A percentile compares a stretch with the other conserved stretches of the same genome.
These are phyloP conservation scores for Arthrobotrys iridis DNA, from an alignment of 2,329 filamentous ascomycete genomes.

Conservation along the genomic window DNA sequence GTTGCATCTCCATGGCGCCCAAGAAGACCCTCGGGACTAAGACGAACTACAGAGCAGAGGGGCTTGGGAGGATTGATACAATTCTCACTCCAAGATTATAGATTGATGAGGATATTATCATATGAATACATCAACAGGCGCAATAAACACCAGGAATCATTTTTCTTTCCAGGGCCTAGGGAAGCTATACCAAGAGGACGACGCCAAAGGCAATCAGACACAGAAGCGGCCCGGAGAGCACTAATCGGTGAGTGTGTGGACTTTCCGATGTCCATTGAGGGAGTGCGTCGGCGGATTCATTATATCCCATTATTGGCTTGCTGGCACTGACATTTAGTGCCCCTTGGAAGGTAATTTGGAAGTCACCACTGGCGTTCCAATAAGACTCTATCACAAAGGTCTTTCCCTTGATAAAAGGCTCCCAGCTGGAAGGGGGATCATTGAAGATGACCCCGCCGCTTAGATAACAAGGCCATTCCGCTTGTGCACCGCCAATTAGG, in stretches of 20 bases:
- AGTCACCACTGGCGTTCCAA: conserved; percentile 36
- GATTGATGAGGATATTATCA: neutral
- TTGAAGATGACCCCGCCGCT: conserved; percentile 20
- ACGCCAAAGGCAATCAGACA: neutral
- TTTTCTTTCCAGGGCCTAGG: too few species aligned
- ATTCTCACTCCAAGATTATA: neutral
- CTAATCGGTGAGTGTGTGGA: neutral
- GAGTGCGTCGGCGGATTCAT: conserved; percentile 23
- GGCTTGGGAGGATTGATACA: too few species aligned
- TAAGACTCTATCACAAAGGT: neutral
- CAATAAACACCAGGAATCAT: too few species aligned
- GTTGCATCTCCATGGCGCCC: conserved; percentile 9
- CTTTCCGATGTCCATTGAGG: conserved; percentile 23
- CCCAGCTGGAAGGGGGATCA: conserved; percentile 9
- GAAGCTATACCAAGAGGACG: neutral
- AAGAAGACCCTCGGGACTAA: neutral
- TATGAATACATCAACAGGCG: neutral
- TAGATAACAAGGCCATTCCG: conserved; percentile 38
- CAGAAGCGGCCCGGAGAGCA: neutral
- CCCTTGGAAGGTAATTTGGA: conserved; percentile 25
- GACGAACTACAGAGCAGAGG: too few species aligned
- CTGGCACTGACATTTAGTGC: conserved; percentile 22
- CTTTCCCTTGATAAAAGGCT: neutral
- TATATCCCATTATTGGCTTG: conserved; percentile 34
- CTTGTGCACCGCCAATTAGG: conserved; percentile 30